Base-by-base conservation (phyloP, 164 flowering plant species). In the Vitis cinerea region DNA sequence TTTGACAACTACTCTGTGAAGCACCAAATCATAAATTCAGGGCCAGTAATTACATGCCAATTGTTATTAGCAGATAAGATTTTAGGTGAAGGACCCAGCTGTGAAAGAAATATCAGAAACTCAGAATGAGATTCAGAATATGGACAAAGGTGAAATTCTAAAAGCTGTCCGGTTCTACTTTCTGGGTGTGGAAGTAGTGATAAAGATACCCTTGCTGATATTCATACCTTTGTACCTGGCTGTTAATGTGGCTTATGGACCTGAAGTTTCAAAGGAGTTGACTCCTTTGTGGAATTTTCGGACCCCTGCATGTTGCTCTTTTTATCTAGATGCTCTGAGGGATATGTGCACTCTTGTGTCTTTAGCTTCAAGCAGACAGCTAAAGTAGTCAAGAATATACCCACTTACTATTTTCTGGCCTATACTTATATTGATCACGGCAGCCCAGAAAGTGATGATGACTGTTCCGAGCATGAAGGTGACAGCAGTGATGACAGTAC, bases 1-100 rank as follows among this genome's bases (percentile, higher is more conserved):
- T 96, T 92, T 70, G 99, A 96, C 72, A 96, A 96, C 79, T 96
- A 93, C 79, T 81, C 97, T 23, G 99, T 96, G 62, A 96, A 96
- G 79, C 94, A 97, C 72, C 98, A 93, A 75, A 81, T 96, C 71
- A 84, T 96, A 11, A 96, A 92, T 77, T 93, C 99, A 50, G 99
- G 94, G 27, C 27, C 27, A 23, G 27, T 23, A 23, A 23, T 23
- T 23, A 23, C 27, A 23, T 23, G 27, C 27, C 27, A 23, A 23
- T 23, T 23, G 27, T 23, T 23, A 23, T 23, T 23, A 44, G 74
- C 51, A 12, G 78, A 86, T 72, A 85, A 62, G 13, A 71, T 80
- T 64, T 60, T 80, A 50, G 79, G 63, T 12, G 89, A 82, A 64
- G 77, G 62, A 30, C 65, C 27, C 78, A 47, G 51, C 85, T 8